phyloP scores from a whole-genome alignment of 2,329 filamentous ascomycete genomes.

The Cyphellophora attinorum region DNA sequence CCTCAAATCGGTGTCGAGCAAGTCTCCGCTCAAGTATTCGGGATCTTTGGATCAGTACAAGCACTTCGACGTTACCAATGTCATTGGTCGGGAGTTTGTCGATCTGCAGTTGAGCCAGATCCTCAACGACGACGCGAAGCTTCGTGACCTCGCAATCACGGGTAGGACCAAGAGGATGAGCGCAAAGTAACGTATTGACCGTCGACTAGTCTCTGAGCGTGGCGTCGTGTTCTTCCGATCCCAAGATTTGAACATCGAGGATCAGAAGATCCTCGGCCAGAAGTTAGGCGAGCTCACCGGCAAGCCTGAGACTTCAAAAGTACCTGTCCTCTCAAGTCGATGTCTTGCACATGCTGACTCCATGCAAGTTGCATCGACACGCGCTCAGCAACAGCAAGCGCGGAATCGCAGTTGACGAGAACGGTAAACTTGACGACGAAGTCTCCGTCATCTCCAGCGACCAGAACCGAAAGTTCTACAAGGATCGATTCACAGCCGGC shows the following conservation, averaged over 20 bases:
- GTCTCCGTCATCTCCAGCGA: slow-evolving; percentile 41
- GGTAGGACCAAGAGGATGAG: slow-evolving; percentile 31
- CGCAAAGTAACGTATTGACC: not conserved
- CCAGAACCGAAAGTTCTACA: slow-evolving; percentile 26
- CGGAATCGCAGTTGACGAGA: slow-evolving; percentile 33
- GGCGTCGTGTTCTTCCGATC: slow-evolving; percentile 47
- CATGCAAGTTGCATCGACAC: slow-evolving; percentile 31
- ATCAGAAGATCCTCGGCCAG: slow-evolving; percentile 44
- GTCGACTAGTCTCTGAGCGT: slow-evolving; percentile 36
- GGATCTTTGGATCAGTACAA: slow-evolving; percentile 13
- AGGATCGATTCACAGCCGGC: slow-evolving; percentile 21
- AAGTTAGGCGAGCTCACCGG: slow-evolving; percentile 37
- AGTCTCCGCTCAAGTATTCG: slow-evolving; percentile 10
- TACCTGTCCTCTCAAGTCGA: slow-evolving; percentile 4
- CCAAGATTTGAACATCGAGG: slow-evolving; percentile 38
- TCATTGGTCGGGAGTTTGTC: slow-evolving; percentile 42
- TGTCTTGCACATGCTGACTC: not conserved
- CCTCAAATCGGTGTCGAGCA: not conserved
- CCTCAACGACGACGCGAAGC: slow-evolving; percentile 53
- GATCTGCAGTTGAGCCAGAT: slow-evolving; percentile 40
- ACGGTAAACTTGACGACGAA: slow-evolving; percentile 37
- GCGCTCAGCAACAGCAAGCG: slow-evolving; percentile 39
- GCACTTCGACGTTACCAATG: slow-evolving; percentile 33
- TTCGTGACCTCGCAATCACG: slow-evolving; percentile 58
- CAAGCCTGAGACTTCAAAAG: slow-evolving; percentile 34